phyloP scores from a whole-genome alignment of 176 grass and related monocot species.

The Dendrocalamus sinicus region DNA sequence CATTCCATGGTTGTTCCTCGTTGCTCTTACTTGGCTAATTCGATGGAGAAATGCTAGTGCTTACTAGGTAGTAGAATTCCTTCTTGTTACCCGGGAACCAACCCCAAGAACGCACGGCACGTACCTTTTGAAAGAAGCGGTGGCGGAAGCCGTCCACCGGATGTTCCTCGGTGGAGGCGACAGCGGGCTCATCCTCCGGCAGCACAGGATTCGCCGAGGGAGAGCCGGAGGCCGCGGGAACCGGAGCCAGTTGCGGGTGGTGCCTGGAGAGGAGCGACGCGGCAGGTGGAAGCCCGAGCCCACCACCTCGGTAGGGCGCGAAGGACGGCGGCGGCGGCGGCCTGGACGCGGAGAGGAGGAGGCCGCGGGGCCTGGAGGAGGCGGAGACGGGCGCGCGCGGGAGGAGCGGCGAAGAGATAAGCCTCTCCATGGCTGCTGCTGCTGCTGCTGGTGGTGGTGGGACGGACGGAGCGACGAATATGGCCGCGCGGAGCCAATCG shows the following conservation, averaged over 20 bases:
- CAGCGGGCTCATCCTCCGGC: not conserved
- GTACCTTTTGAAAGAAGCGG: slow-evolving; percentile 45
- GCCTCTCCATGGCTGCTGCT: slow-evolving; percentile 66
- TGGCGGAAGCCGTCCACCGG: not conserved
- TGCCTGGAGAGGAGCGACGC: slow-evolving; percentile 36
- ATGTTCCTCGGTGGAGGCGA: not conserved
- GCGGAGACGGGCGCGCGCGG: slow-evolving; percentile 18
- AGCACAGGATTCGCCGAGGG: not conserved
- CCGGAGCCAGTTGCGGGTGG: not conserved
- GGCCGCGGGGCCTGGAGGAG: slow-evolving; percentile 19
- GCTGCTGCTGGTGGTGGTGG: not conserved
- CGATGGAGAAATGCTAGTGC: not conserved
- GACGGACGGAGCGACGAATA: not conserved
- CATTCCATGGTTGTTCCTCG: not conserved
- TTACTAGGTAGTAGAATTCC: not conserved
- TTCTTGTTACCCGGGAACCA: not conserved
- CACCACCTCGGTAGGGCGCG: not conserved
- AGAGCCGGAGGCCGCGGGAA: not conserved
- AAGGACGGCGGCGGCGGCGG: not conserved
- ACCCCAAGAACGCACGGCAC: not conserved
- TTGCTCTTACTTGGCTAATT: not conserved
- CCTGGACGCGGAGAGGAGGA: not conserved
- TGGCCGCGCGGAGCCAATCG: slow-evolving; percentile 11
- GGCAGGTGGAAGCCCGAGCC: not conserved
- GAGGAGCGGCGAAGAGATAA: slow-evolving; percentile 74